Conservation (phyloP, 768 basidiomycete species). For the Boletus tylopilopsis region DNA sequence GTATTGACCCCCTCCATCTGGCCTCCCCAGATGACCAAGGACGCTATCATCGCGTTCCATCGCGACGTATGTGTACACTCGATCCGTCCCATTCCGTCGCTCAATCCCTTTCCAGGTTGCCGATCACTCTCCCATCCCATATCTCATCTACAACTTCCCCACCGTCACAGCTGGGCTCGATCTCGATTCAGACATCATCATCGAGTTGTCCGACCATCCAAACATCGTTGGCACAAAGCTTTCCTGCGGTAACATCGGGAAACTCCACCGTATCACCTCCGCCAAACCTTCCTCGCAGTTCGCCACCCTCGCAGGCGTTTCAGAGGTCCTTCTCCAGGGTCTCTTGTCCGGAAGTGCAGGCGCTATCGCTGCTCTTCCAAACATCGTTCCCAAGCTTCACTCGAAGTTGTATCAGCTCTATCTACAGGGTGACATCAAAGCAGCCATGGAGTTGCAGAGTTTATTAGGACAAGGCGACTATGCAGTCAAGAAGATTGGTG, state of each 20-base stretch:
- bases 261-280: constrained; percentile 70
- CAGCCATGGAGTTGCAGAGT: constrained; percentile 60
- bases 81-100: background rate
- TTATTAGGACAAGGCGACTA: constrained; percentile 65
- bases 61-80: constrained; percentile 41
- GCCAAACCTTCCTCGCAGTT: constrained; percentile 52
- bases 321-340: constrained; percentile 63
- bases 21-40: constrained; percentile 59
- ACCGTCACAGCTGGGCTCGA: constrained; percentile 78
- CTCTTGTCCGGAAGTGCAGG: constrained; percentile 62
- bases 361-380: constrained; percentile 60
- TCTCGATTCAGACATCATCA: constrained; percentile 76
- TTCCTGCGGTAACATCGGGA: constrained; percentile 83
- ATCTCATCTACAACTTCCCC: constrained; percentile 86
- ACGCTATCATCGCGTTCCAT: constrained; percentile 64
- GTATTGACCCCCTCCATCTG: constrained; percentile 74
- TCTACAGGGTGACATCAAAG: constrained; percentile 48
- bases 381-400: constrained; percentile 60
- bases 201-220: constrained; percentile 65
- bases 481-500: constrained; percentile 59
- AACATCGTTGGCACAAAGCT: constrained; percentile 86
- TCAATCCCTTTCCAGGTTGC: constrained; percentile 47
- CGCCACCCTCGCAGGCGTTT: constrained; percentile 72
- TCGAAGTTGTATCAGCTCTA: constrained; percentile 45
- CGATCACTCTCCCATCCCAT: constrained; percentile 62